These are phyloP conservation scores for Hypseocharis bilobata DNA, from an alignment of 441 rosid genomes.

Conservation along the genomic window DNA sequence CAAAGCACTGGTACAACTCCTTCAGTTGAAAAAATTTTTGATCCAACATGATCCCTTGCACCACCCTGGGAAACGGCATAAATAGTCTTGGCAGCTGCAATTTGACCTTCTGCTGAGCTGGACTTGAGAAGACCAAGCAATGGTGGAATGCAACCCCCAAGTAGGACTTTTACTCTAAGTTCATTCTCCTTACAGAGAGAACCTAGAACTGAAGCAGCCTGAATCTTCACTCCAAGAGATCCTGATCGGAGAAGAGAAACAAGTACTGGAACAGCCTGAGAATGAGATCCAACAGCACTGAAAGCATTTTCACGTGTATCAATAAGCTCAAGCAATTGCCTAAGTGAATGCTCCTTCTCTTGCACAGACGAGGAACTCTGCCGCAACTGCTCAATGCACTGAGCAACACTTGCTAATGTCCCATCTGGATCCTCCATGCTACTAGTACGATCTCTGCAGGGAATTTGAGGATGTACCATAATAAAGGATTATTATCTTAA, in stretches of 20 bases:
- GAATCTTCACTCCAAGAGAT: constrained; percentile 85
- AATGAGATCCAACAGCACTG: constrained; percentile 99
- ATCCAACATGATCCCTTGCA: constrained; percentile 92
- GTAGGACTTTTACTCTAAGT: constrained; percentile 89
- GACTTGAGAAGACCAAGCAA: constrained; percentile 98
- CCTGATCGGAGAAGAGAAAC: constrained; percentile 99
- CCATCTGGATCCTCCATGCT: constrained; percentile 99
- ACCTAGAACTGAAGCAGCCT: constrained; percentile 92
- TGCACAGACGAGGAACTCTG: constrained; percentile 79
- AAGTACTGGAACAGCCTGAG: constrained; percentile 99
- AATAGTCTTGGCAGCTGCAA: constrained; percentile 93
- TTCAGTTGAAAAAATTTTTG: constrained; percentile 97
- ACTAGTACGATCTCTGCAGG: constrained; percentile 74
- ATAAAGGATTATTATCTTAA: too few relatives aligned
- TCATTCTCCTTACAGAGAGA: constrained; percentile 98
- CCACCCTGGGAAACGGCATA: constrained; percentile 97
- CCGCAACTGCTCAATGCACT: constrained; percentile 95
- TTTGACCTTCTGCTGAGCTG: constrained; percentile 91
- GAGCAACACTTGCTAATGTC: constrained; percentile 97
- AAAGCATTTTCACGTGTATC: constrained; percentile 93
- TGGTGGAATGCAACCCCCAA: constrained; percentile 99
- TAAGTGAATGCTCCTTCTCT: constrained; percentile 84
- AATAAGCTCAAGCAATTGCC: constrained; percentile 86
- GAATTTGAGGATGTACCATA: constrained; percentile 24
- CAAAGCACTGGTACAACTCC: constrained; percentile 97